Evolutionary conservation across 495 filamentous ascomycete species (phyloP).

Genomic region (Recurvomyces mirabilis): DNA sequence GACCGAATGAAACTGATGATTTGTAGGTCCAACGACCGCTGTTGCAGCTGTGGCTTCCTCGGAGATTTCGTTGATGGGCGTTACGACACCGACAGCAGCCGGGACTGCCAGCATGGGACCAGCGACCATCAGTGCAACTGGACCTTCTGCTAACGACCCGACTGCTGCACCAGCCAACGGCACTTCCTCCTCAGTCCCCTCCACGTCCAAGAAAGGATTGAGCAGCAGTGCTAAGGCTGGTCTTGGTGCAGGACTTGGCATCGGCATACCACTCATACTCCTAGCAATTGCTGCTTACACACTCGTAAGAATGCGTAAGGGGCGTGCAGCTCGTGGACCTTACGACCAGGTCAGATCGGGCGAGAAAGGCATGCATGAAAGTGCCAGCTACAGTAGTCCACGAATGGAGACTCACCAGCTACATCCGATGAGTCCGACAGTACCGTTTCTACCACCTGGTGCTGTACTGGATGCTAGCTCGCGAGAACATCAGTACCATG

Average conservation of each 20-base stretch:
- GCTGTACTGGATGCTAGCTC: neutral
- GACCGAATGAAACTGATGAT: too few species aligned
- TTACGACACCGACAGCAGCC: neutral
- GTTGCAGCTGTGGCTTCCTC: too few species aligned
- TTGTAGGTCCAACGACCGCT: too few species aligned
- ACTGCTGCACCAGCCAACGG: neutral
- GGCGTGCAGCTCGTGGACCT: neutral
- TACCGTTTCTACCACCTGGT: slow-evolving; percentile 4
- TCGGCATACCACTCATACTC: slow-evolving; percentile 2
- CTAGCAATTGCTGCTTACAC: neutral
- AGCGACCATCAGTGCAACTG: neutral
- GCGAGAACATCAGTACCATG: too few species aligned
- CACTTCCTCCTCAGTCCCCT: neutral
- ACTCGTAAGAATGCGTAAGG: slow-evolving; percentile 1
- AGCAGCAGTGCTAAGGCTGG: slow-evolving; percentile 4
- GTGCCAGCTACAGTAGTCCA: slow-evolving; percentile 7
- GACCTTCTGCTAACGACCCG: neutral
- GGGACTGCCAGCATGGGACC: neutral
- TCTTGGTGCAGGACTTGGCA: slow-evolving; percentile 2
- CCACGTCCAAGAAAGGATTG: neutral
- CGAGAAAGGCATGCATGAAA: slow-evolving; percentile 4
- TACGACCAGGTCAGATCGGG: slow-evolving; percentile 2
- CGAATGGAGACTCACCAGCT: slow-evolving; percentile 2
- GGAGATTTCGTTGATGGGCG: neutral
- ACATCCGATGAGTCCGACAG: slow-evolving; percentile 3